Base-by-base conservation (phyloP, 2,329 filamentous ascomycete genomes). In the Colletotrichum sp. region DNA sequence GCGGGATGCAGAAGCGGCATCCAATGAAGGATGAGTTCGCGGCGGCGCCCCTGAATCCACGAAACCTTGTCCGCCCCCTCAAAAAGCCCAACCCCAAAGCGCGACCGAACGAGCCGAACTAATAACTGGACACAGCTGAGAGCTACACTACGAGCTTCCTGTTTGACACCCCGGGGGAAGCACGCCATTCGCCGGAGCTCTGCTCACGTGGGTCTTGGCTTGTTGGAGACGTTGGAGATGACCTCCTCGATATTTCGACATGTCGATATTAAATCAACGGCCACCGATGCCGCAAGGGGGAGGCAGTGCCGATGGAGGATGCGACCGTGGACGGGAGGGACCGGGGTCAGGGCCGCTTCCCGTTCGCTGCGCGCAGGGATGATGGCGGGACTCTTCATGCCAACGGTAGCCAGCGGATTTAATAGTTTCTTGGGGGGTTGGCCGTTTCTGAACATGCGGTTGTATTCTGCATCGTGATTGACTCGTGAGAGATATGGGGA, bases 271-370 rank as follows among this genome's bases (percentile, higher is more conserved):
- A 34, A 13, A 18, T 21, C 39, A 26, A 24, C 66, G 49, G 52
- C 60, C 21, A 66, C 39, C n/a, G 57, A 68, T 68, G 13, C 69
- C 69, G 55, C 26, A 64, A 64, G 30, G 8, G 69, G 69, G 63
- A 69, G 73, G 69, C 63, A 64, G 55, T 76, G 73, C 64, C 63
- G 69, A 68, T 63, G n/a, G 26, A 62, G 13, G 44, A 66, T 71
- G 68, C 68, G 28, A 71, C 72, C 15, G 16, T 66, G 36, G 67
- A 62, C 72, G 36, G 52, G 68, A 62, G 21, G 67, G 62, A 49
- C 72, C 26, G 60, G 67, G 72, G 30, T 59, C 49, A 65, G 67
- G 72, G 60, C 32, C 55, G 52, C 52, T 60, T 44, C 67, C 55
- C 44, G 21, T 68, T 66, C 24, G 24, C 57, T 26, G 65, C 28